Conservation (phyloP, 176 grass and related monocot genomes). For the Aegilops umbellulata region DNA sequence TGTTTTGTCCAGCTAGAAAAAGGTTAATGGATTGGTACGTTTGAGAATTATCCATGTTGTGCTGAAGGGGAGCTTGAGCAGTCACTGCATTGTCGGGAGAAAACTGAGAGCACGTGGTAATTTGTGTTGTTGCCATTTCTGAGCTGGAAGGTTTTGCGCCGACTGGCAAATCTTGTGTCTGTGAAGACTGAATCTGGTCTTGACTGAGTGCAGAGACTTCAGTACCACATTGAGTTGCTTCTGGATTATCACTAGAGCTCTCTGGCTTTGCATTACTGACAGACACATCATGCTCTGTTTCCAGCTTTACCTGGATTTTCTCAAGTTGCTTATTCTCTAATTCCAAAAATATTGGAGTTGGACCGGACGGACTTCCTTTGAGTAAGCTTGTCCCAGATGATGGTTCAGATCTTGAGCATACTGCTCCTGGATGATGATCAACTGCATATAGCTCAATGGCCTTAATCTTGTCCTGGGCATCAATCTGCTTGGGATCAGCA, state of each 20-base stretch:
- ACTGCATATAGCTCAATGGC: slow-evolving; percentile 15
- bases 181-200: slow-evolving; percentile 32
- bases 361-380: slow-evolving; percentile 26
- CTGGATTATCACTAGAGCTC: slow-evolving; percentile 29
- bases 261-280: slow-evolving; percentile 35
- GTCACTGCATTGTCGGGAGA: slow-evolving; percentile 1
- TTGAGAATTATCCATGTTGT: slow-evolving; percentile 54
- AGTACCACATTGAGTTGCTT: slow-evolving; percentile 19
- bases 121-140: slow-evolving; percentile 33
- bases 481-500: neutral
- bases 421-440: slow-evolving; percentile 27
- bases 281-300: slow-evolving; percentile 43
- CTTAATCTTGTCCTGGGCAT: slow-evolving; percentile 27
- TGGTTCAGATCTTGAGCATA: slow-evolving; percentile 38
- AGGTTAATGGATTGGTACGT: slow-evolving; percentile 44
- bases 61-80: slow-evolving; percentile 42
- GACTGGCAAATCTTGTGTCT: slow-evolving; percentile 27
- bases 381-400: slow-evolving; percentile 27
- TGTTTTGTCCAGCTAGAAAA: slow-evolving; percentile 43
- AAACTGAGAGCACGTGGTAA: slow-evolving; percentile 24
- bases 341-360: slow-evolving; percentile 20
- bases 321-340: slow-evolving; percentile 32
- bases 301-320: slow-evolving; percentile 30
- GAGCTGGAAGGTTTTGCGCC: slow-evolving; percentile 29
- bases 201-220: slow-evolving; percentile 24